Evolutionary conservation across 2,329 filamentous ascomycete genomes (phyloP).

Genomic region (Colletotrichum sp.): DNA sequence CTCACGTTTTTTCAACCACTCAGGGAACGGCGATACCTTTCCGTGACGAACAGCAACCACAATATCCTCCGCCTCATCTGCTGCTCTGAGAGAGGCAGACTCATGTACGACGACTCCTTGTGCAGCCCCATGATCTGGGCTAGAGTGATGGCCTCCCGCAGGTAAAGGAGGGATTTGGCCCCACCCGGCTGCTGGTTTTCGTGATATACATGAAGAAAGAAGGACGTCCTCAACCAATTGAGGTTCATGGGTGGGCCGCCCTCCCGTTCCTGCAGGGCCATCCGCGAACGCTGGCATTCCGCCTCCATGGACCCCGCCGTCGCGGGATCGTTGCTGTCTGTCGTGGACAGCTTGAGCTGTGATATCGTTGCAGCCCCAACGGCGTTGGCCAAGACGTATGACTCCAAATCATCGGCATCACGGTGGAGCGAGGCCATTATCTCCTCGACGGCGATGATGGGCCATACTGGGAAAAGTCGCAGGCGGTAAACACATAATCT

Average conservation of each 20-base stretch:
- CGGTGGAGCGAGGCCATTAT: conserved; percentile 41
- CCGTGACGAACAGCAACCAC: conserved; percentile 45
- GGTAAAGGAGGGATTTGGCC: conserved; percentile 48
- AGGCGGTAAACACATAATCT: conserved; percentile 50
- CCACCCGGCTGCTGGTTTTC: conserved; percentile 53
- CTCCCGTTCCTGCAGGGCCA: conserved; percentile 24
- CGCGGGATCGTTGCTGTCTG: conserved; percentile 31
- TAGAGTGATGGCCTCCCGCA: conserved; percentile 56
- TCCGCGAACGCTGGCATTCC: conserved; percentile 37
- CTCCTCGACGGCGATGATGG: conserved; percentile 49
- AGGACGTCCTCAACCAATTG: conserved; percentile 48
- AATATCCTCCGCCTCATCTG: conserved; percentile 47
- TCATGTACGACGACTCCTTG: conserved; percentile 43
- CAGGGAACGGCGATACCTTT: conserved; percentile 28
- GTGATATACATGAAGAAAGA: conserved; percentile 57
- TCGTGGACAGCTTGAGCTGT: conserved; percentile 47
- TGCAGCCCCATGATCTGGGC: conserved; percentile 55
- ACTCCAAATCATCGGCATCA: conserved; percentile 35
- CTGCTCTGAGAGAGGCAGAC: conserved; percentile 40
- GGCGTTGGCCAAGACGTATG: conserved; percentile 46
- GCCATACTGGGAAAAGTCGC: conserved; percentile 58
- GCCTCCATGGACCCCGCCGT: conserved; percentile 37
- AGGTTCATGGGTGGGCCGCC: conserved; percentile 37
- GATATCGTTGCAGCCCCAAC: conserved; percentile 53
- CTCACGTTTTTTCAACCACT: neutral